A percentile compares a stretch with the other conserved stretches of the same genome.
Evolutionary conservation across 805 yeast species (phyloP).

Genomic region (Yamadazyma paraphyllophila): DNA sequence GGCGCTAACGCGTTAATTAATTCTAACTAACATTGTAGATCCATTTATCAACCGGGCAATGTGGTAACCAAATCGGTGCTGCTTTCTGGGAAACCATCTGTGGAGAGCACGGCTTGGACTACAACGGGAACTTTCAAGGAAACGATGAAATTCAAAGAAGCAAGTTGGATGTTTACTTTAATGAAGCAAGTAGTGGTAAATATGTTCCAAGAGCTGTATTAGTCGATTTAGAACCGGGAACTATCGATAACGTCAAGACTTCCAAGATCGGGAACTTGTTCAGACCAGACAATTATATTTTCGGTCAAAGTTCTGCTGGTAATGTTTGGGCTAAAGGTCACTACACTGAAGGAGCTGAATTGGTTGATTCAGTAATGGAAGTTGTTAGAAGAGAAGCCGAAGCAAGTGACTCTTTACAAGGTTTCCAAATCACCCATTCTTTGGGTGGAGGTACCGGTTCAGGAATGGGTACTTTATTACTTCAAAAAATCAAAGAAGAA

Average conservation of each 20-base stretch:
- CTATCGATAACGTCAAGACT: conserved; percentile 79
- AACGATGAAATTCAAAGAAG: conserved; percentile 42
- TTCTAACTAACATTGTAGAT: conserved; percentile 46
- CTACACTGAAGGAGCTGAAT: conserved; percentile 95
- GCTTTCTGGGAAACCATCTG: conserved; percentile 93
- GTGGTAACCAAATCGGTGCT: conserved; percentile 98
- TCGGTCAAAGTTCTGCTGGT: conserved; percentile 91
- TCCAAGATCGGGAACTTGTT: conserved; percentile 82
- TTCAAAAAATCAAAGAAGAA: conserved; percentile 85
- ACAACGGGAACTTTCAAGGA: conserved; percentile 68
- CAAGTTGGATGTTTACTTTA: conserved; percentile 79
- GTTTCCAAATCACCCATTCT: conserved; percentile 75
- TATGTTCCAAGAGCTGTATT: conserved; percentile 92
- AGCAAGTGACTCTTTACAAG: conserved; percentile 88
- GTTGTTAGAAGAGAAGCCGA: conserved; percentile 92
- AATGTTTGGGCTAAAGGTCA: conserved; percentile 98
- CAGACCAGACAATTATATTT: conserved; percentile 89
- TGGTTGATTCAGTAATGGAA: conserved; percentile 85
- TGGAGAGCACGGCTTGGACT: conserved; percentile 81
- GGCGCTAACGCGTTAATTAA: conserved; percentile 1
- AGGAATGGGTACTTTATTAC: conserved; percentile 89
- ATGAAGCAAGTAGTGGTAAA: conserved; percentile 82
- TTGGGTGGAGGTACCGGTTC: conserved; percentile 89
- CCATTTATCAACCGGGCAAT: conserved; percentile 96
- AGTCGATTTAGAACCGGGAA: conserved; percentile 93